A percentile compares a stretch with the other conserved stretches of the same genome.
Conservation (phyloP, 2,329 filamentous ascomycete species). For the Exophiala sp. region DNA sequence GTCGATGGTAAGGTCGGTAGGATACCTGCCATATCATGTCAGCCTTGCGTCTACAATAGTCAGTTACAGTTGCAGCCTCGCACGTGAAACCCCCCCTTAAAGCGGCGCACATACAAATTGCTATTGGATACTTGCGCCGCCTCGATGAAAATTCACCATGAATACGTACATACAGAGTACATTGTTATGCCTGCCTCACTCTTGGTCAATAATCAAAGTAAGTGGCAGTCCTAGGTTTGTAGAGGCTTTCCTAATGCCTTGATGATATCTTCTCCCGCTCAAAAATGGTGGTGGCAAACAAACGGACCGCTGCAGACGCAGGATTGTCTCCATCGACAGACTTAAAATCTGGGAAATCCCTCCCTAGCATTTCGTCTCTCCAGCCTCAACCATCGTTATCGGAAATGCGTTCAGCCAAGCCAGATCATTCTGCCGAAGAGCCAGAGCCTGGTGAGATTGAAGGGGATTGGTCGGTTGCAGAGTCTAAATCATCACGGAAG, state of each 20-base stretch:
- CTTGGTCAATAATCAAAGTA: too few relatives aligned
- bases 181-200: too few relatives aligned
- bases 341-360: neutral
- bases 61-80: too few relatives aligned
- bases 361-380: neutral
- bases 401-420: neutral
- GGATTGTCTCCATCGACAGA: conserved; percentile 3
- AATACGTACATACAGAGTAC: too few relatives aligned
- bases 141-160: too few relatives aligned
- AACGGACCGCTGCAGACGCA: conserved; percentile 13
- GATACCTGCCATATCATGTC: too few relatives aligned
- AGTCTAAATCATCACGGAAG: conserved; percentile 20
- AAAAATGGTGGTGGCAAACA: conserved; percentile 11
- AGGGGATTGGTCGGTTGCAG: conserved; percentile 14
- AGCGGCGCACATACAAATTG: too few relatives aligned
- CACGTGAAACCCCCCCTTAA: too few relatives aligned
- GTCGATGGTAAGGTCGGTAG: too few relatives aligned
- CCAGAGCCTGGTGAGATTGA: neutral
- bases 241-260: too few relatives aligned
- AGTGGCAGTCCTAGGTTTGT: neutral
- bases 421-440: neutral
- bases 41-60: too few relatives aligned
- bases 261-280: neutral
- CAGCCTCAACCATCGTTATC: neutral
- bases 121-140: too few relatives aligned